Evolutionary conservation across 2,329 filamentous ascomycete species (phyloP).

Genomic region (Ustilaginoidea virens): DNA sequence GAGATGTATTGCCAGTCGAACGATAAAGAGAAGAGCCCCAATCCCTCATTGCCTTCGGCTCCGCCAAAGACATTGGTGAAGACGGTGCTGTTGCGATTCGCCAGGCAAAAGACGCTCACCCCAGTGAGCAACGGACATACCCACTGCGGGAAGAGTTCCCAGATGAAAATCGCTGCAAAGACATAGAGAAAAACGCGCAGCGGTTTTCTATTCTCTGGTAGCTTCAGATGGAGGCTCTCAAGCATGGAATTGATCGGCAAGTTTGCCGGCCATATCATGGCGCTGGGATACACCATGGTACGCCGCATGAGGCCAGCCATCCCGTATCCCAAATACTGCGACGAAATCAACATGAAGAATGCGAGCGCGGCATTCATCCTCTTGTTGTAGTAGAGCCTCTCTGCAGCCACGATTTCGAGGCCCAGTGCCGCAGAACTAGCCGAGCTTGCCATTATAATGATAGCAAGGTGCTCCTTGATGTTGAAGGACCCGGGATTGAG

Average conservation of each 20-base stretch:
- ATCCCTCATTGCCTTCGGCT: constrained; percentile 19
- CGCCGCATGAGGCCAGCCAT: constrained; percentile 32
- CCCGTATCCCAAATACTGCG: constrained; percentile 40
- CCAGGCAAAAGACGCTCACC: constrained; percentile 26
- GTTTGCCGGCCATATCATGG: constrained; percentile 32
- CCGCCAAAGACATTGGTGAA: constrained; percentile 36
- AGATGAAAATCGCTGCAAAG: constrained; percentile 24
- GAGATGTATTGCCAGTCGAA: constrained; percentile 28
- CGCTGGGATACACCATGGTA: constrained; percentile 35
- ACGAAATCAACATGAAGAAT: constrained; percentile 32
- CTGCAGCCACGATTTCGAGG: constrained; percentile 29
- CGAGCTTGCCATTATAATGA: constrained; percentile 36
- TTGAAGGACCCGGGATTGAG: constrained; percentile 36
- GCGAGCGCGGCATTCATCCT: constrained; percentile 30
- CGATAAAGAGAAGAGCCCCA: constrained; percentile 23
- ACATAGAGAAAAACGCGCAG: constrained; percentile 25
- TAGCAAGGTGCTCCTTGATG: constrained; percentile 40
- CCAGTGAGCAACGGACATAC: constrained; percentile 25
- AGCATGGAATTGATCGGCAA: constrained; percentile 15
- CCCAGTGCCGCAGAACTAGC: constrained; percentile 22
- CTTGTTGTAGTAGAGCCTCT: constrained; percentile 31
- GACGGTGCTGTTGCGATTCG: constrained; percentile 21
- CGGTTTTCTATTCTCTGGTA: constrained; percentile 19
- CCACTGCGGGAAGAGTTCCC: constrained; percentile 32
- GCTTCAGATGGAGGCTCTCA: constrained; percentile 14